Evolutionary conservation across 768 basidiomycete species (phyloP).

Genomic region (Termitomyces sp.): DNA sequence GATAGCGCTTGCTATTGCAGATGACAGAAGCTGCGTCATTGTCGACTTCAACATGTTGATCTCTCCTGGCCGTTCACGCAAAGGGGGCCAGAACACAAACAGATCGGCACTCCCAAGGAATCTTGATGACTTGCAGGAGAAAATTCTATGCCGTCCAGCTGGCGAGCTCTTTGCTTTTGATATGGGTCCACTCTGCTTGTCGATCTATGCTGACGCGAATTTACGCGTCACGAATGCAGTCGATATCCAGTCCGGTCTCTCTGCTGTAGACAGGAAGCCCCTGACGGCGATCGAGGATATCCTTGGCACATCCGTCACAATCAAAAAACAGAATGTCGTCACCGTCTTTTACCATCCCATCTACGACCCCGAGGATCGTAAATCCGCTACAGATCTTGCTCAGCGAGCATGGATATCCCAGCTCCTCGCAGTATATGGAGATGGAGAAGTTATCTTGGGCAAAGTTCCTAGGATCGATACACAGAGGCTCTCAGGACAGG

Average conservation of each 20-base stretch:
- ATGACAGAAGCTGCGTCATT: conserved; percentile 31
- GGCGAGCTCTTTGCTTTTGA: conserved; percentile 53
- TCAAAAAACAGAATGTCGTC: conserved; percentile 34
- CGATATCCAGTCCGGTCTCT: conserved; percentile 54
- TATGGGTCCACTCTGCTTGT: conserved; percentile 45
- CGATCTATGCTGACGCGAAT: conserved; percentile 38
- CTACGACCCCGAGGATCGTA: conserved; percentile 28
- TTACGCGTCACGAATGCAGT: conserved; percentile 47
- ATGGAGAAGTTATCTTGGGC: conserved; percentile 39
- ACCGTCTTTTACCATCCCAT: conserved; percentile 32
- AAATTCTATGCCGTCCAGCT: conserved; percentile 40
- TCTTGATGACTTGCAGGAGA: conserved; percentile 23
- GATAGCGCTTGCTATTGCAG: conserved; percentile 43
- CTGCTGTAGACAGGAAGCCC: conserved; percentile 35
- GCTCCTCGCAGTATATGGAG: conserved; percentile 37
- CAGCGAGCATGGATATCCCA: conserved; percentile 50
- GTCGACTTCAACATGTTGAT: conserved; percentile 27
- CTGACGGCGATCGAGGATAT: conserved; percentile 37
- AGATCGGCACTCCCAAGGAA: conserved; percentile 12
- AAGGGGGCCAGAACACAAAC: conserved; percentile 12
- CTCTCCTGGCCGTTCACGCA: conserved; percentile 11
- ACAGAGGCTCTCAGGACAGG: conserved; percentile 27
- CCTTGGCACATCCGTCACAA: conserved; percentile 32
- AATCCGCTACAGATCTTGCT: conserved; percentile 32
- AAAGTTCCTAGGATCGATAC: conserved; percentile 45